phyloP scores from a whole-genome alignment of 2,329 filamentous ascomycete species.

The Cercospora brassicicola region DNA sequence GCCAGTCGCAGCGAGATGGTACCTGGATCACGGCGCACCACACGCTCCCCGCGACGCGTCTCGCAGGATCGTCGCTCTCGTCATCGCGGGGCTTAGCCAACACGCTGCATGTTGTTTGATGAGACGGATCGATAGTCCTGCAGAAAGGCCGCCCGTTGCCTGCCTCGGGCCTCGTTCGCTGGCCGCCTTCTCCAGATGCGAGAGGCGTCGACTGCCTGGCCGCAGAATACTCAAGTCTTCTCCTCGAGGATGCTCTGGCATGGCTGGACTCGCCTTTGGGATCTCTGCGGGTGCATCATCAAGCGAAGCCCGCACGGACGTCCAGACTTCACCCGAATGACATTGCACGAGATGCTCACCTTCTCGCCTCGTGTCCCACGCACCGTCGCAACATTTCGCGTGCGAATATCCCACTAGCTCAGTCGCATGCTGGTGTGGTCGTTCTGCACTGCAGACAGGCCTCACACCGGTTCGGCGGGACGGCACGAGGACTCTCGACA shows the following conservation, averaged over 20 bases:
- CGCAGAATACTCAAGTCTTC: neutral
- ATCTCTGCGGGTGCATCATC: neutral
- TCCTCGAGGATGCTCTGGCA: neutral
- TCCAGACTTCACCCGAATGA: neutral
- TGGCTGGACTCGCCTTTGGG: neutral
- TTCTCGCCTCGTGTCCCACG: neutral
- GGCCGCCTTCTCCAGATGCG: neutral
- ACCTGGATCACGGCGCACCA: neutral
- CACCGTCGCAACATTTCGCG: neutral
- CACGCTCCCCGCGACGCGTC: neutral
- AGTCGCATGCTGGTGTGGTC: neutral
- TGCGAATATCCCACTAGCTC: neutral
- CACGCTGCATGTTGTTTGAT: slow-evolving; percentile 5
- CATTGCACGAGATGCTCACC: neutral
- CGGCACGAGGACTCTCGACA: neutral
- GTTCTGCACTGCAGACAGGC: neutral
- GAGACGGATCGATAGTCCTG: slow-evolving; percentile 4
- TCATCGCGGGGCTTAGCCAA: slow-evolving; percentile 7
- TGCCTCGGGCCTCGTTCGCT: neutral
- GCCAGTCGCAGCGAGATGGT: neutral
- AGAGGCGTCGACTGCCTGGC: neutral
- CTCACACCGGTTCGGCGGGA: slow-evolving; percentile 7
- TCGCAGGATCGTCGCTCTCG: neutral
- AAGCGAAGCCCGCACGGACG: neutral
- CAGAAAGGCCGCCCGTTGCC: slow-evolving; percentile 1